phyloP scores from a whole-genome alignment of 2,329 filamentous ascomycete species.

The Alternaria brassicae region DNA sequence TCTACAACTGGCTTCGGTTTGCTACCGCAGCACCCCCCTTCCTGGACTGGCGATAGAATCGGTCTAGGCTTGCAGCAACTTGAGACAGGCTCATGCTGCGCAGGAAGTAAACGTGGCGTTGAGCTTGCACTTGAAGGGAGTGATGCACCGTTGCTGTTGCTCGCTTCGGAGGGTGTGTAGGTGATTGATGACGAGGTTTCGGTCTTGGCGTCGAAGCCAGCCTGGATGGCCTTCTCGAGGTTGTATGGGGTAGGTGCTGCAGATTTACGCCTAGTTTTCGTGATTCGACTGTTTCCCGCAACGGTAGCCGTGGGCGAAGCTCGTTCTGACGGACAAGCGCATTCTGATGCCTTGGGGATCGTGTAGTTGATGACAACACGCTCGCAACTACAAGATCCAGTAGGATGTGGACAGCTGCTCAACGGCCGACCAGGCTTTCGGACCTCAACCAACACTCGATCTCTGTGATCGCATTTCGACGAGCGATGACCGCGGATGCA shows the following conservation, averaged over 20 bases:
- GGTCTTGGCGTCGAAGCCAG: slow-evolving; percentile 40
- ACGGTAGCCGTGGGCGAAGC: slow-evolving; percentile 31
- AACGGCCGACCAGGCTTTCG: slow-evolving; percentile 75
- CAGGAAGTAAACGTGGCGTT: slow-evolving; percentile 44
- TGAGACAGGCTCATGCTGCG: slow-evolving; percentile 35
- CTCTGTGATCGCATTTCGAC: slow-evolving; percentile 74
- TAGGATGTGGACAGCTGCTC: slow-evolving; percentile 72
- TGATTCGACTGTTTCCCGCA: slow-evolving; percentile 39
- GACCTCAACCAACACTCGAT: slow-evolving; percentile 73
- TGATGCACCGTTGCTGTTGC: slow-evolving; percentile 43
- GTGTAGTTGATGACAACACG: slow-evolving; percentile 63
- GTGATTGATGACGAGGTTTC: slow-evolving; percentile 45
- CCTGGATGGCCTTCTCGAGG: slow-evolving; percentile 47
- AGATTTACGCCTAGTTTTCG: slow-evolving; percentile 44
- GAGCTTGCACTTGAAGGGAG: slow-evolving; percentile 48
- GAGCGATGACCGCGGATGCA: slow-evolving; percentile 79
- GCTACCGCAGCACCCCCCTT: slow-evolving; percentile 42
- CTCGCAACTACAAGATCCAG: slow-evolving; percentile 67
- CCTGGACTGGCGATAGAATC: slow-evolving; percentile 16
- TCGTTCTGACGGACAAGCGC: slow-evolving; percentile 47
- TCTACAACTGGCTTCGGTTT: slow-evolving; percentile 31
- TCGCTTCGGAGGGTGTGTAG: slow-evolving; percentile 44
- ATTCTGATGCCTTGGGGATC: slow-evolving; percentile 52
- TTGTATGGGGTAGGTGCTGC: slow-evolving; percentile 37
- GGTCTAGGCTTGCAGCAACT: slow-evolving; percentile 46